phyloP scores from a whole-genome alignment of 352 stramenopile species.

The Phytophthora niederhauseri region DNA sequence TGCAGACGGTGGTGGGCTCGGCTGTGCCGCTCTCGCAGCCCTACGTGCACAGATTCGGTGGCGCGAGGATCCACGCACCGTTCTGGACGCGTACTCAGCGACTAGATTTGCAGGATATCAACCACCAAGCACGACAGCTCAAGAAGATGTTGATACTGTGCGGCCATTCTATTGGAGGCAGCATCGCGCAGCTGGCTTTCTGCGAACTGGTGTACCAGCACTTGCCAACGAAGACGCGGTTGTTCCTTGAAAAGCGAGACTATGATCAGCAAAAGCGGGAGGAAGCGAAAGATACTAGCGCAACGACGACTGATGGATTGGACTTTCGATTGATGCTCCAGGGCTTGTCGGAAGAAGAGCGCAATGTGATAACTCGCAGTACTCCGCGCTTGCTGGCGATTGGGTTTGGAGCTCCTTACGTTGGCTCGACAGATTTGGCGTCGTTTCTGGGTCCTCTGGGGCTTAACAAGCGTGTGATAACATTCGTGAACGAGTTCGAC shows the following conservation, averaged over 20 bases:
- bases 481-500: conserved; percentile 88
- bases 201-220: conserved; percentile 80
- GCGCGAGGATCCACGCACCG: conserved; percentile 73
- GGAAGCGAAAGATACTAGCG: conserved; percentile 16
- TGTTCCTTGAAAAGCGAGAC: conserved; percentile 69
- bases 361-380: conserved; percentile 27
- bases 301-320: conserved; percentile 18
- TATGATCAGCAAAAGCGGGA: conserved; percentile 53
- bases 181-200: conserved; percentile 79
- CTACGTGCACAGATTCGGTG: conserved; percentile 75
- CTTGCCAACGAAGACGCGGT: conserved; percentile 50
- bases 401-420: conserved; percentile 81
- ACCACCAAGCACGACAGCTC: conserved; percentile 46
- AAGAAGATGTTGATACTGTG: conserved; percentile 79
- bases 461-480: conserved; percentile 62
- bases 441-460: conserved; percentile 58
- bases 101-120: conserved; percentile 57
- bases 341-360: conserved; percentile 27
- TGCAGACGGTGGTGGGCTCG: conserved; percentile 75
- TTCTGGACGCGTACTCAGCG: conserved; percentile 78
- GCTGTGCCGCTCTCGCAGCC: conserved; percentile 65
- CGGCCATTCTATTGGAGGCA: conserved; percentile 84
- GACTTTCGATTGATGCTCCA: conserved; percentile 34
- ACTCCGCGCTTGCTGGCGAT: conserved; percentile 66
- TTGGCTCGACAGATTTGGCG: conserved; percentile 52